Evolutionary conservation across 768 basidiomycete species (phyloP).

Genomic region (Auriscalpium orientale): DNA sequence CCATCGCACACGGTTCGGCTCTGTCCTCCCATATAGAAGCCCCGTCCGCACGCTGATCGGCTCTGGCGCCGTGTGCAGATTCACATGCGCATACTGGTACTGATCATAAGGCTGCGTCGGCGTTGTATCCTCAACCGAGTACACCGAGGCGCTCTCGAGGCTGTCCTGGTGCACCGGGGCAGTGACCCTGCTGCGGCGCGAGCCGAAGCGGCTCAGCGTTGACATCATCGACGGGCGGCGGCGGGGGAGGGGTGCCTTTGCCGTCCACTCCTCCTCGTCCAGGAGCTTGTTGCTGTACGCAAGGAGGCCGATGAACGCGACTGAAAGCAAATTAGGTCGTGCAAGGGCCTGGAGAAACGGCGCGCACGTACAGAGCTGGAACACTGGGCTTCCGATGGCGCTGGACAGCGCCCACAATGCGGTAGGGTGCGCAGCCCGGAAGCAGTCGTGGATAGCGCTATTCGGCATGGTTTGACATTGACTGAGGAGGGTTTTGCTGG

Average conservation of each 20-base stretch:
- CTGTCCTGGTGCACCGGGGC: not conserved
- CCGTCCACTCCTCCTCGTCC: not conserved
- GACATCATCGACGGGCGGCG: not conserved
- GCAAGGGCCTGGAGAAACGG: not conserved
- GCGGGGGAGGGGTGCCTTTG: not conserved
- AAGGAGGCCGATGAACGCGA: not conserved
- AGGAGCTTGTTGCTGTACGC: not conserved
- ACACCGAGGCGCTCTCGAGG: too few relatives aligned
- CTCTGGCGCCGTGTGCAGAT: too few relatives aligned
- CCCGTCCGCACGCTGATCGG: too few relatives aligned
- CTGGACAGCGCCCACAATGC: not conserved
- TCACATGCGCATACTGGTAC: too few relatives aligned
- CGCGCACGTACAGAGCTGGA: not conserved
- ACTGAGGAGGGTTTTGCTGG: not conserved
- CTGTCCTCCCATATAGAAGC: too few relatives aligned
- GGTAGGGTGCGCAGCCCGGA: not conserved
- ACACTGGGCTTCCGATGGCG: not conserved
- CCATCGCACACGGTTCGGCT: too few relatives aligned
- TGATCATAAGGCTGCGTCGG: too few relatives aligned
- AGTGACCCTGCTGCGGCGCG: not conserved
- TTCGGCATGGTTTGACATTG: not conserved
- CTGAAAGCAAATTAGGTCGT: not conserved
- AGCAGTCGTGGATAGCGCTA: not conserved
- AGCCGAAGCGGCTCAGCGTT: not conserved
- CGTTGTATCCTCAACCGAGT: too few relatives aligned